phyloP scores from a whole-genome alignment of 2,329 filamentous ascomycete species.

The Penicillium nordicum region DNA sequence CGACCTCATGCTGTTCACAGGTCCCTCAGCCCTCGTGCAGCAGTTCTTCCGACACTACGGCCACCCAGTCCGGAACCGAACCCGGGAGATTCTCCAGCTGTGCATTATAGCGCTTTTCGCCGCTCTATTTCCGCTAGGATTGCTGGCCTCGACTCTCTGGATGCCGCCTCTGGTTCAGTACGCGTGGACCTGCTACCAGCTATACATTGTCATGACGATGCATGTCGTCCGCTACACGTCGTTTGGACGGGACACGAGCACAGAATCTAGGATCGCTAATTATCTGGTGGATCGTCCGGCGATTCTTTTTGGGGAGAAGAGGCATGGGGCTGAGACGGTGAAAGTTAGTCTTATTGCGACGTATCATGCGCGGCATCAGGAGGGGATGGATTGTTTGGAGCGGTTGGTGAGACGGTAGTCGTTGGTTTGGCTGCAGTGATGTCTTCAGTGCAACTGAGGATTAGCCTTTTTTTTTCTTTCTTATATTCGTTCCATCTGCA shows the following conservation, averaged over 20 bases:
- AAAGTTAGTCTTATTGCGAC: not conserved
- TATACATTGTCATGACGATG: not conserved
- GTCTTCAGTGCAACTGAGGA: not conserved
- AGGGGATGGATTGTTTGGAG: not conserved
- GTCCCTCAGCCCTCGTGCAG: not conserved
- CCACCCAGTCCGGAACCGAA: not conserved
- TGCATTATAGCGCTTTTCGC: not conserved
- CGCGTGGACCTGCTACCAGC: not conserved
- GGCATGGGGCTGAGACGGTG: not conserved
- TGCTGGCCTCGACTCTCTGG: not conserved
- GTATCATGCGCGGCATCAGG: not conserved
- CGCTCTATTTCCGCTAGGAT: not conserved
- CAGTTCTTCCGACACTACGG: not conserved
- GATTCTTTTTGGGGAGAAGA: not conserved
- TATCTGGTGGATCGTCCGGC: not conserved
- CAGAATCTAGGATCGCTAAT: not conserved
- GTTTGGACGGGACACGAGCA: not conserved
- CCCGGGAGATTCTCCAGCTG: not conserved
- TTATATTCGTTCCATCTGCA: not conserved
- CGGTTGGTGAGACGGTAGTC: not conserved
- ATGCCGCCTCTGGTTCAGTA: not conserved
- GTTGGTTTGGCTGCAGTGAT: not conserved
- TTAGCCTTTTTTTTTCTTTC: not conserved
- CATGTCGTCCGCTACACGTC: not conserved
- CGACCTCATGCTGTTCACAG: not conserved